Percentiles rank a stretch among this genome's conserved stretches.
phyloP scores from a whole-genome alignment of 1,284 basidiomycete genomes.

The Veloboletus limbatus region DNA sequence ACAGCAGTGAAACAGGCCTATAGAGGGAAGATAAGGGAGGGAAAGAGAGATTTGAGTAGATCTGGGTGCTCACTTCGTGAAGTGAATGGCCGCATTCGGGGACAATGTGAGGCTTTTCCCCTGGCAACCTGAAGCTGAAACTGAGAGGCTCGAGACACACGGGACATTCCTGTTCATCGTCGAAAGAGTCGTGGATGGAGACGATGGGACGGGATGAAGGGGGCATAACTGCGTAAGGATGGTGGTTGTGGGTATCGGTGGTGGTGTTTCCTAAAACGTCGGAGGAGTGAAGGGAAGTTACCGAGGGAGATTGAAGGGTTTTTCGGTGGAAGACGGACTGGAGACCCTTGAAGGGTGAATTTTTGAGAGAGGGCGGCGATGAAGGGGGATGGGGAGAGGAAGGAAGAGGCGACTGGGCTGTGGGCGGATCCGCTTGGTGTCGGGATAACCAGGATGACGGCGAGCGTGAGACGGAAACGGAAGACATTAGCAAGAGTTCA shows the following conservation, averaged over 20 bases:
- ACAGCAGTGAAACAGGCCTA: slow-evolving; percentile 95
- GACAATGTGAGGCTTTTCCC: slow-evolving; percentile 95
- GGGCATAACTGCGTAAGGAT: slow-evolving; percentile 52
- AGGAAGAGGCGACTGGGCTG: too few species aligned
- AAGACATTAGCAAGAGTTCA: slow-evolving; percentile 16
- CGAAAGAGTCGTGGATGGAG: slow-evolving; percentile 55
- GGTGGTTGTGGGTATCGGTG: slow-evolving; percentile 19
- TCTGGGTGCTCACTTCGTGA: slow-evolving; percentile 69
- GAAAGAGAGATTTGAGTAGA: background rate
- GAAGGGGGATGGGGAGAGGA: slow-evolving; percentile 40
- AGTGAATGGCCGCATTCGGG: slow-evolving; percentile 97
- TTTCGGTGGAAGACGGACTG: slow-evolving; percentile 40
- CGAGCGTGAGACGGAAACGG: slow-evolving; percentile 13
- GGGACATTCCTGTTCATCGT: slow-evolving; percentile 84
- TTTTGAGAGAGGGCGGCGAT: slow-evolving; percentile 28
- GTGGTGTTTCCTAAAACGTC: slow-evolving; percentile 25
- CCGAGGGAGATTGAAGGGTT: slow-evolving; percentile 32
- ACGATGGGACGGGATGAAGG: slow-evolving; percentile 66
- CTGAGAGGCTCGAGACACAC: slow-evolving; percentile 89
- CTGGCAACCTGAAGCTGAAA: slow-evolving; percentile 82
- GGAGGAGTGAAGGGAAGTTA: slow-evolving; percentile 37
- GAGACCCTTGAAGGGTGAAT: slow-evolving; percentile 29
- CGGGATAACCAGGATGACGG: slow-evolving; percentile 21
- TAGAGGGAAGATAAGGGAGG: slow-evolving; percentile 4
- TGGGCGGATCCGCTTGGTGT: too few species aligned